Percentiles rank a stretch among this genome's conserved stretches.
Conservation (phyloP, 768 basidiomycete genomes). For the Sarcodon aspratus region DNA sequence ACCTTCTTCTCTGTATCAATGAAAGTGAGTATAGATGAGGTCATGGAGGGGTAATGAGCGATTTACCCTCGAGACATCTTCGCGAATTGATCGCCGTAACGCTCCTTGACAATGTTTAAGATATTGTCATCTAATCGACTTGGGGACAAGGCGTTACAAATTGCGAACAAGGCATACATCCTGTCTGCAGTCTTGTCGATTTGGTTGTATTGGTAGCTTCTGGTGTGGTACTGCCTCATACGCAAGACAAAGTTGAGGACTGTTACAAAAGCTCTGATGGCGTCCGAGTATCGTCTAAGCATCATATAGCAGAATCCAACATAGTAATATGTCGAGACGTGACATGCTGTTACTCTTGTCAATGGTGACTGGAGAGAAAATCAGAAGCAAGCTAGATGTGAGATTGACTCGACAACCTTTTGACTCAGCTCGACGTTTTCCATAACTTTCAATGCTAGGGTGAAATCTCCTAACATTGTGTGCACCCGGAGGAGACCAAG, state of each 20-base stretch:
- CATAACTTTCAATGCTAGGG: conserved; percentile 89
- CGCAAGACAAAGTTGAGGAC: conserved; percentile 93
- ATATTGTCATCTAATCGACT: conserved; percentile 92
- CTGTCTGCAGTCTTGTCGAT: conserved; percentile 97
- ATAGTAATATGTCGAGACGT: conserved; percentile 91
- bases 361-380: conserved; percentile 52
- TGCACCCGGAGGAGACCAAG: conserved; percentile 94
- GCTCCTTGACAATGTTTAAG: conserved; percentile 85
- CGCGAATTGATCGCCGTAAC: conserved; percentile 82
- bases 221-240: conserved; percentile 93
- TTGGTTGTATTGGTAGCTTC: conserved; percentile 96
- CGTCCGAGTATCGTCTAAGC: conserved; percentile 90
- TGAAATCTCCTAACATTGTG: conserved; percentile 91
- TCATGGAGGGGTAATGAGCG: background rate
- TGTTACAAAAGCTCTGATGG: conserved; percentile 85
- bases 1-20: conserved; percentile 47
- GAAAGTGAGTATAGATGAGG: background rate
- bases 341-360: conserved; percentile 92
- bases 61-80: conserved; percentile 80
- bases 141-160: conserved; percentile 89
- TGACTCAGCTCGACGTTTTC: conserved; percentile 88
- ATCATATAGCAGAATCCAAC: conserved; percentile 97
- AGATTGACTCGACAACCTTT: conserved; percentile 37
- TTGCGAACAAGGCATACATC: conserved; percentile 93
- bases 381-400: background rate